Conservation (phyloP, 768 basidiomycete species). For the Pisolithus tinctorius region DNA sequence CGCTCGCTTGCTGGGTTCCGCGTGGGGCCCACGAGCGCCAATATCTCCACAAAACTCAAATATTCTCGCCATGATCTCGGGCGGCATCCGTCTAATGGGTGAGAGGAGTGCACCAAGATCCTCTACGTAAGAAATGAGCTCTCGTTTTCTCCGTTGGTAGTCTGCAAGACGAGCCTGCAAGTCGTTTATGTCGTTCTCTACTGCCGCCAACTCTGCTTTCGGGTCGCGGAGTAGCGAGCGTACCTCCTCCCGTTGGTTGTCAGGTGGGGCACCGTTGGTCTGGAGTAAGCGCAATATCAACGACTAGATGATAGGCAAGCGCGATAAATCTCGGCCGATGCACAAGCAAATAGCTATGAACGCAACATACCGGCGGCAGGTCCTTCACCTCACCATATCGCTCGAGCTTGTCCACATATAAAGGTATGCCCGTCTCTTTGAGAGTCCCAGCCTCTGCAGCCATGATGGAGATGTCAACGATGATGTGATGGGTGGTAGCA, state of each 20-base stretch:
- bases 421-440: slow-evolving; percentile 20
- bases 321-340: not conserved
- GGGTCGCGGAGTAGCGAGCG: slow-evolving; percentile 18
- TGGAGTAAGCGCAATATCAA: slow-evolving; percentile 25
- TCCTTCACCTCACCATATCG: slow-evolving; percentile 25
- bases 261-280: slow-evolving; percentile 20
- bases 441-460: slow-evolving; percentile 6
- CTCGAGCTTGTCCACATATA: slow-evolving; percentile 19
- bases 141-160: slow-evolving; percentile 21
- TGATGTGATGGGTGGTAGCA: not conserved
- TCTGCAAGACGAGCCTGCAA: slow-evolving; percentile 25
- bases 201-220: slow-evolving; percentile 19
- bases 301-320: slow-evolving; percentile 12
- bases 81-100: slow-evolving; percentile 27
- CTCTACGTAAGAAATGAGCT: slow-evolving; percentile 24
- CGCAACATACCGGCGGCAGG: slow-evolving; percentile 18
- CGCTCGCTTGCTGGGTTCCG: slow-evolving; percentile 23
- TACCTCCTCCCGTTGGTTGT: slow-evolving; percentile 24
- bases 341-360: not conserved
- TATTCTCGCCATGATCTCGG: slow-evolving; percentile 27
- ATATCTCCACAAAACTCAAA: slow-evolving; percentile 27
- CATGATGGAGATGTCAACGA: not conserved
- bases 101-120: slow-evolving; percentile 28
- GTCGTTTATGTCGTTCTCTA: slow-evolving; percentile 20
- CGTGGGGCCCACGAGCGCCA: slow-evolving; percentile 20